Conservation (phyloP, 768 basidiomycete species). For the Mycena leptocephala region DNA sequence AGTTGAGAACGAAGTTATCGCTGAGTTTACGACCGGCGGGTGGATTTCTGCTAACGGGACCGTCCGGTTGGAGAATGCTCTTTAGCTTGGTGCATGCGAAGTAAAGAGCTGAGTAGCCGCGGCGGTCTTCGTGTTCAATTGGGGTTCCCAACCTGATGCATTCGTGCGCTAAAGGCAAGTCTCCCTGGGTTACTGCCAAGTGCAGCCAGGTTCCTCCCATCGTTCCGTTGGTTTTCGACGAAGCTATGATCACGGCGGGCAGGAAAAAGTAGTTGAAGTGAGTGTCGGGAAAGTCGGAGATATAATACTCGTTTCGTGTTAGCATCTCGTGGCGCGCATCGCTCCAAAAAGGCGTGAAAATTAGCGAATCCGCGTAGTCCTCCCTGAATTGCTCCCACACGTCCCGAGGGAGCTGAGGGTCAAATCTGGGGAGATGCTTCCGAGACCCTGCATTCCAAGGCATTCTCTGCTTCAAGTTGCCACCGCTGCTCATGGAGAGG, state of each 20-base stretch:
- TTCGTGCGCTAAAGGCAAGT: constrained; percentile 3
- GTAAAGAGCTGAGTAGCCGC: background rate
- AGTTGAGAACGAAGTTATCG: background rate
- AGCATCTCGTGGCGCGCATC: background rate
- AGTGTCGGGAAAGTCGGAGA: background rate
- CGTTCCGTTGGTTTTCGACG: background rate
- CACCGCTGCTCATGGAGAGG: background rate
- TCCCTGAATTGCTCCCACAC: background rate
- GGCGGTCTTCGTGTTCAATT: background rate
- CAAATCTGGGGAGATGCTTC: background rate
- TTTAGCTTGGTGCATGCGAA: background rate
- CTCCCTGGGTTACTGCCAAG: constrained; percentile 5
- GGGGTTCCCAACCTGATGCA: background rate
- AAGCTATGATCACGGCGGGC: background rate
- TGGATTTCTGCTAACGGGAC: background rate
- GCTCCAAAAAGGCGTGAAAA: background rate
- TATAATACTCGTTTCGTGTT: background rate
- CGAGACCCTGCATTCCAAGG: background rate
- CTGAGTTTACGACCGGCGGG: background rate
- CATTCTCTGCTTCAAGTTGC: background rate
- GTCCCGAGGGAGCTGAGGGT: constrained; percentile 2
- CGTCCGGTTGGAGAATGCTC: background rate
- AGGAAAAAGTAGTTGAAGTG: background rate
- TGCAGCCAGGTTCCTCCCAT: constrained; percentile 2
- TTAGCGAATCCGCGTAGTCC: background rate